These are phyloP conservation scores for Chondrostereum purpureum DNA, from an alignment of 1,284 basidiomycete species.

Conservation along the genomic window DNA sequence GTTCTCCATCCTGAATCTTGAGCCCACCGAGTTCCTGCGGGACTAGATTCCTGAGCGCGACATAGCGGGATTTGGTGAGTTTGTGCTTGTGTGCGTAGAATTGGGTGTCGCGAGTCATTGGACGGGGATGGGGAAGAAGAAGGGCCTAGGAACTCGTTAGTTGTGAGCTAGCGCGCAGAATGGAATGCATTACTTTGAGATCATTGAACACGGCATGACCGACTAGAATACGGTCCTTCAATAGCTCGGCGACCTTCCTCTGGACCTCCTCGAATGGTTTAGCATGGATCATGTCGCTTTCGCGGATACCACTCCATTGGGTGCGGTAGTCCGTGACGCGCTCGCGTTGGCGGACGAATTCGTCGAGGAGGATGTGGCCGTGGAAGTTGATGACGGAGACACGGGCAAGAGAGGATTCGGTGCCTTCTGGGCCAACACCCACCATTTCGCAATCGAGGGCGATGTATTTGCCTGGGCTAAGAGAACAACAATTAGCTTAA, in stretches of 20 bases:
- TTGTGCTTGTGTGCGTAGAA: slow-evolving; percentile 49
- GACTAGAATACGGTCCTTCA: slow-evolving; percentile 81
- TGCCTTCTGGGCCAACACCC: slow-evolving; percentile 80
- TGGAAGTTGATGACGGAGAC: slow-evolving; percentile 91
- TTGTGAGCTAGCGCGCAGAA: slow-evolving; percentile 1
- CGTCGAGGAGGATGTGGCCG: slow-evolving; percentile 78
- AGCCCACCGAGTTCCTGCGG: slow-evolving; percentile 79
- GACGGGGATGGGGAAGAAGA: slow-evolving; percentile 83
- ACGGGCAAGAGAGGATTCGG: slow-evolving; percentile 80
- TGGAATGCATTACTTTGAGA: slow-evolving; percentile 52
- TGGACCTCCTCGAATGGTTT: slow-evolving; percentile 80
- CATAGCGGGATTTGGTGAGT: slow-evolving; percentile 54
- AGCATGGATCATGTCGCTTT: slow-evolving; percentile 67
- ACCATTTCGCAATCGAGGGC: slow-evolving; percentile 98
- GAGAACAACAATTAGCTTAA: no score
- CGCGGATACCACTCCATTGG: slow-evolving; percentile 82
- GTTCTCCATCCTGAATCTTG: slow-evolving; percentile 83
- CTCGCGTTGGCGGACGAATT: slow-evolving; percentile 84
- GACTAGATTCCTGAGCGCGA: slow-evolving; percentile 78
- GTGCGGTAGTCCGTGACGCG: slow-evolving; percentile 93
- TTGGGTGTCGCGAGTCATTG: slow-evolving; percentile 82
- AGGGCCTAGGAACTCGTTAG: slow-evolving; percentile 70
- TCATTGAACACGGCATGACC: slow-evolving; percentile 95
- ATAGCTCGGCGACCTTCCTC: slow-evolving; percentile 68
- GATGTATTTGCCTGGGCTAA: slow-evolving; percentile 76